Evolutionary conservation across 2,329 filamentous ascomycete genomes (phyloP), one percentile per base, ranked within the genome.

Genomic region (Xylariaceae sp.): DNA sequence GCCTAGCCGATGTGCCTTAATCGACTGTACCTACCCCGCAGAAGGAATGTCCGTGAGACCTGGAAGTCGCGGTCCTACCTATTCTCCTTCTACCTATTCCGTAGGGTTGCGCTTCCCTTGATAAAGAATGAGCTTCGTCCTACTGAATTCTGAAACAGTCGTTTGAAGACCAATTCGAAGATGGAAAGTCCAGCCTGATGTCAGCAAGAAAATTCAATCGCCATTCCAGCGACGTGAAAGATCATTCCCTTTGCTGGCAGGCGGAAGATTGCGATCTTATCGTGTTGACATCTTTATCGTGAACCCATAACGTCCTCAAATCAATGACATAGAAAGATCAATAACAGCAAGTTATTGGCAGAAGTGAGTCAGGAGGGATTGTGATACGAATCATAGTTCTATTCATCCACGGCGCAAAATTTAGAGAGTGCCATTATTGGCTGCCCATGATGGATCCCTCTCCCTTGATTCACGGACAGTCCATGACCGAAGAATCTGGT

Each of bases 401-500:
- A 11, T n/a, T 11, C 6, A n/a, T 30, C 23, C 49, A 55, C 15
- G 9, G 9, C 18, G 3, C 37, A 41, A 13, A 13, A 18, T 30
- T 30, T 30, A 30, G 23, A 30, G 23, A 30, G 23, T 30, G 23
- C 23, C 23, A 30, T 30, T 30, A 30, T 30, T 30, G 23, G 48
- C 48, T 44, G 15, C 37, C 37, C 37, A 34, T 11, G 8, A 56
- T 13, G 45, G 7, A 39, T 34, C 60, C 55, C 49, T 51, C 49
- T 23, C 44, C 60, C 18, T 57, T 61, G 48, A 60, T 59, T 51
- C 39, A n/a, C 9, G 13, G 23, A 17, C 30, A 4, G 6, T 11
- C 52, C 11, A 10, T 44, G 10, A 8, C 9, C 34, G 34, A 11
- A 18, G 23, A 50, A 7, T n/a, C 45, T 15, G 11, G 23, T 18